Evolutionary conservation across 2,329 filamentous ascomycete genomes (phyloP).

Genomic region (Pseudogymnoascus sp.): DNA sequence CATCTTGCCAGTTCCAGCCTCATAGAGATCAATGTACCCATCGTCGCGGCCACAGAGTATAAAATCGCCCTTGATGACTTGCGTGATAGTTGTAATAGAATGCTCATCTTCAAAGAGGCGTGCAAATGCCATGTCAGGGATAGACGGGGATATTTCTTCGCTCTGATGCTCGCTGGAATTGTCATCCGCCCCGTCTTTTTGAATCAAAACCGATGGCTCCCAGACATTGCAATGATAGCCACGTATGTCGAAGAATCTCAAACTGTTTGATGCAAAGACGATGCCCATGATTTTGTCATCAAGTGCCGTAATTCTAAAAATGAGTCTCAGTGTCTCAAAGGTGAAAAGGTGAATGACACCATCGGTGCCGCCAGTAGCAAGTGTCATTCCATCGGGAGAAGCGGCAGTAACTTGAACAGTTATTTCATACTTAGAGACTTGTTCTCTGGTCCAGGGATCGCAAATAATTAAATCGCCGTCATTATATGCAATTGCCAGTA

Average conservation of each 20-base stretch:
- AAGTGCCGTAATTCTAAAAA: slow-evolving; percentile 23
- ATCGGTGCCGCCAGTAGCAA: slow-evolving; percentile 20
- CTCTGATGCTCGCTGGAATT: no score
- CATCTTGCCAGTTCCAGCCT: no score
- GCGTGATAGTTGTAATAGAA: no score
- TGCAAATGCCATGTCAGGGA: no score
- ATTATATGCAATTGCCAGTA: slow-evolving; percentile 15
- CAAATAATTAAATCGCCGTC: slow-evolving; percentile 15
- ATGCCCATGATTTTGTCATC: slow-evolving; percentile 26
- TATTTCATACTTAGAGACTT: slow-evolving; percentile 3
- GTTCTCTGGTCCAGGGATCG: slow-evolving; percentile 11
- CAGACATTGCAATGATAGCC: slow-evolving; percentile 31
- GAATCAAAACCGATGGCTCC: slow-evolving; percentile 23
- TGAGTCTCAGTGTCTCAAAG: slow-evolving; percentile 23
- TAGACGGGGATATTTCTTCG: no score
- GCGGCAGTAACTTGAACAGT: slow-evolving; percentile 16
- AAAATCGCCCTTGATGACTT: no score
- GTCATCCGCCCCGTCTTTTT: no score
- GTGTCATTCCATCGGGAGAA: slow-evolving; percentile 20
- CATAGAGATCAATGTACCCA: no score
- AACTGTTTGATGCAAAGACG: slow-evolving; percentile 26
- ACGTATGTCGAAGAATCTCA: slow-evolving; percentile 29
- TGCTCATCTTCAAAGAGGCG: no score
- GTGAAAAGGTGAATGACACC: slow-evolving; percentile 22
- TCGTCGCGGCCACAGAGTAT: no score